These are phyloP conservation scores for Cladophialophora chaetospira DNA, from an alignment of 2,329 filamentous ascomycete species.

Conservation along the genomic window DNA sequence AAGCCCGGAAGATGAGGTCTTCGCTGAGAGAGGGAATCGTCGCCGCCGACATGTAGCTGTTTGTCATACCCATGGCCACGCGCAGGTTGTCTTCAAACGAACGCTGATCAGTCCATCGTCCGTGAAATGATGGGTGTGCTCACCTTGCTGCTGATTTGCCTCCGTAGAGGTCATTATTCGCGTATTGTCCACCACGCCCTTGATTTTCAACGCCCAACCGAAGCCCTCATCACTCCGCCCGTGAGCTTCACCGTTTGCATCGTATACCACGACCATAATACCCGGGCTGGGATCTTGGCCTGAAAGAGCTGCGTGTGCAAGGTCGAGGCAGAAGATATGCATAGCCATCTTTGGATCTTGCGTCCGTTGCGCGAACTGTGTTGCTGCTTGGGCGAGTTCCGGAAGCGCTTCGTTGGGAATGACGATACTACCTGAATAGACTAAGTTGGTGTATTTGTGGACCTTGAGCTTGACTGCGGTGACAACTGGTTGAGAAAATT, in stretches of 20 bases:
- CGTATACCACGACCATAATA: constrained; percentile 7
- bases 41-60: constrained; percentile 5
- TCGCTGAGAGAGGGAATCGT: neutral
- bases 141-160: constrained; percentile 5
- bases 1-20: neutral
- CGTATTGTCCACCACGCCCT: neutral
- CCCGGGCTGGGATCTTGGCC: constrained; percentile 1
- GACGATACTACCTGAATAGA: constrained; percentile 4
- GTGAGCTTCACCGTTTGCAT: constrained; percentile 7
- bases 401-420: neutral
- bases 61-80: constrained; percentile 9
- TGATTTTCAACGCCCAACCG: constrained; percentile 1
- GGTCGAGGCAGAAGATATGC: constrained; percentile 8
- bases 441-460: constrained; percentile 1
- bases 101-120: neutral
- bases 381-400: neutral
- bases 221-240: constrained; percentile 9
- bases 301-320: constrained; percentile 3
- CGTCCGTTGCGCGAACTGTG: neutral
- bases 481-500: neutral
- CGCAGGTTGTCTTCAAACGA: neutral
- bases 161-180: constrained; percentile 1
- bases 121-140: neutral
- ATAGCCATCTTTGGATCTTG: constrained; percentile 8
- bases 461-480: neutral